phyloP scores from a whole-genome alignment of 1,284 basidiomycete species.

The Schizopora paradoxa region DNA sequence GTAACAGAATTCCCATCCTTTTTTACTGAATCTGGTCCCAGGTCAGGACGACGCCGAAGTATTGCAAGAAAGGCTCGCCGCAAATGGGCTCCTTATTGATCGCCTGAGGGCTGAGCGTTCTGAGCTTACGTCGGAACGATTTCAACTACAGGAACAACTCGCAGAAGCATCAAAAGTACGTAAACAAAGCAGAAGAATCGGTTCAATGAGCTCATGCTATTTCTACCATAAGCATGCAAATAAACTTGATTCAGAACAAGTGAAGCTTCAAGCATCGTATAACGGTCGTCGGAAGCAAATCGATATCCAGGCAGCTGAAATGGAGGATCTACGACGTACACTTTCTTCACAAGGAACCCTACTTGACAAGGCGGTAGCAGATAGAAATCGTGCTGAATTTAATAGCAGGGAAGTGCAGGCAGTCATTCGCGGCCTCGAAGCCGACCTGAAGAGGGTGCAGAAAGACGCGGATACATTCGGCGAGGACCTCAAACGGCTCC shows the following conservation, averaged over 20 bases:
- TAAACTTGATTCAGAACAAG: slow-evolving; percentile 54
- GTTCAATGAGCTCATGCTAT: slow-evolving; percentile 3
- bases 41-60: slow-evolving; percentile 1
- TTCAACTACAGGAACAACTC: slow-evolving; percentile 61
- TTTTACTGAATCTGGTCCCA: background rate
- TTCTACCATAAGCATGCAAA: slow-evolving; percentile 43
- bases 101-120: slow-evolving; percentile 69
- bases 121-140: slow-evolving; percentile 59
- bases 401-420: slow-evolving; percentile 61
- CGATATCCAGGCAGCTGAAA: slow-evolving; percentile 62
- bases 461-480: slow-evolving; percentile 71
- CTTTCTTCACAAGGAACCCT: slow-evolving; percentile 59
- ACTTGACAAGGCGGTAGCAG: slow-evolving; percentile 53
- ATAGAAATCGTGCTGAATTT: slow-evolving; percentile 51
- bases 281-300: slow-evolving; percentile 67
- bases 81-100: slow-evolving; percentile 64
- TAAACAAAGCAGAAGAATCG: slow-evolving; percentile 5
- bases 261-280: slow-evolving; percentile 58
- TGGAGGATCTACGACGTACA: slow-evolving; percentile 63
- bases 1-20: background rate
- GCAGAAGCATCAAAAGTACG: slow-evolving; percentile 60
- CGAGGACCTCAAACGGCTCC: slow-evolving; percentile 63
- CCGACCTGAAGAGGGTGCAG: slow-evolving; percentile 64
- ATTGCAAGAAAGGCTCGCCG: slow-evolving; percentile 27
- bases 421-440: slow-evolving; percentile 58